These are phyloP conservation scores for Epichloe aotearoae DNA, from an alignment of 2,329 filamentous ascomycete species.

Conservation along the genomic window DNA sequence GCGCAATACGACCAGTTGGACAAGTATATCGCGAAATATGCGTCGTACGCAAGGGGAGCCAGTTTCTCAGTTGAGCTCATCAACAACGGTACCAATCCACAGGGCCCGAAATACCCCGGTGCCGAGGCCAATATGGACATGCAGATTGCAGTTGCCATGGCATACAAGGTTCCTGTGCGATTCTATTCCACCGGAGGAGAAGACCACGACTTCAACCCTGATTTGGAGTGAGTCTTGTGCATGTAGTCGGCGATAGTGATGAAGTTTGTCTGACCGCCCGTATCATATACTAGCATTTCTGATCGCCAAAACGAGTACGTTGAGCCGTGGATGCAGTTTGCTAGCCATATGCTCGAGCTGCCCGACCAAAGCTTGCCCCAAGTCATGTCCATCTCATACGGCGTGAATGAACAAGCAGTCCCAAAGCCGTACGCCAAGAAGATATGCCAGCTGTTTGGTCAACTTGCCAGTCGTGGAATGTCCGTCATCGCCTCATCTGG, in stretches of 20 bases:
- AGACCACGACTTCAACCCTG: conserved; percentile 17
- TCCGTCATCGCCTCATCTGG: conserved; percentile 53
- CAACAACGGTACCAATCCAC: conserved; percentile 40
- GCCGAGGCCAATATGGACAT: conserved; percentile 26
- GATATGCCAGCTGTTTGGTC: conserved; percentile 43
- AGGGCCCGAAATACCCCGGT: conserved; percentile 20
- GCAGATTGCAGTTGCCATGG: conserved; percentile 22
- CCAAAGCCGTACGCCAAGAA: conserved; percentile 41
- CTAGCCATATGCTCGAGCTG: conserved; percentile 44
- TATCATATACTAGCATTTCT: conserved; percentile 8
- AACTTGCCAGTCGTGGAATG: conserved; percentile 53
- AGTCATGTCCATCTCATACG: conserved; percentile 57
- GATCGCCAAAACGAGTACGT: conserved; percentile 29
- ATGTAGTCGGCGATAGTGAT: not conserved
- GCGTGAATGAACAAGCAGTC: conserved; percentile 52
- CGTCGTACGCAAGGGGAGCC: conserved; percentile 34
- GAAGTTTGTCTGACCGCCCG: not conserved
- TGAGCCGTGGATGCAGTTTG: conserved; percentile 54
- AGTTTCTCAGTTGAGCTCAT: conserved; percentile 46
- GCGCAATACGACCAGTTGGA: conserved; percentile 41
- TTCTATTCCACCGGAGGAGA: conserved; percentile 20
- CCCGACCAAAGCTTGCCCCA: conserved; percentile 42
- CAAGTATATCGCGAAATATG: conserved; percentile 40
- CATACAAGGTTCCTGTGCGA: conserved; percentile 20
- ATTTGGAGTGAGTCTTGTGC: conserved; percentile 20